Conservation (phyloP, 805 yeast genomes). For the Ogataea paraovalis region DNA sequence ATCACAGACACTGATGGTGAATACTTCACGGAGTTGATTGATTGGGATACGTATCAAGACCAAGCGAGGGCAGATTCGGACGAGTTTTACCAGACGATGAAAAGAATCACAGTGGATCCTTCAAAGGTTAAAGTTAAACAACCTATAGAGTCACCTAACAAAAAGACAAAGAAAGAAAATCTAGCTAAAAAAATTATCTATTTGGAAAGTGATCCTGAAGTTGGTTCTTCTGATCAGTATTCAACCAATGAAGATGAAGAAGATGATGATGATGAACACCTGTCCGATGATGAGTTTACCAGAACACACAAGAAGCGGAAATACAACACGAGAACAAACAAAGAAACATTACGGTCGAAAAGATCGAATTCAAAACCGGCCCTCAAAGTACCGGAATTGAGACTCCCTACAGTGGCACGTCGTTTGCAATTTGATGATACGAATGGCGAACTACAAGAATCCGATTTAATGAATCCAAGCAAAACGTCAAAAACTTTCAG, state of each 20-base stretch:
- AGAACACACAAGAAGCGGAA: constrained; percentile 1
- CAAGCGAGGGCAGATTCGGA: constrained; percentile 26
- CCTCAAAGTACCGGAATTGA: not conserved
- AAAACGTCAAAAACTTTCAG: constrained; percentile 25
- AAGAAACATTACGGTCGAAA: not conserved
- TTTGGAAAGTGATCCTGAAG: constrained; percentile 4
- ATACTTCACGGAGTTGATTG: constrained; percentile 34
- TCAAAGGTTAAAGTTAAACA: constrained; percentile 7
- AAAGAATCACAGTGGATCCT: constrained; percentile 28
- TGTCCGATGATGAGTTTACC: not conserved
- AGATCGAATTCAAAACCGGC: not conserved
- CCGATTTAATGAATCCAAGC: constrained; percentile 6
- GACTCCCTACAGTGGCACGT: constrained; percentile 15
- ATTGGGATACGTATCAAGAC: constrained; percentile 34
- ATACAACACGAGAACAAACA: not conserved
- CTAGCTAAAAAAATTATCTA: constrained; percentile 4
- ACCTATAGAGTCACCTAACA: constrained; percentile 5
- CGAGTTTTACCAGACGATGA: constrained; percentile 32
- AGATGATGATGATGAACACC: constrained; percentile 1
- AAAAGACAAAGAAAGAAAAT: constrained; percentile 15
- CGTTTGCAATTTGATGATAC: constrained; percentile 13
- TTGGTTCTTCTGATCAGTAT: not conserved
- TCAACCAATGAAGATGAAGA: constrained; percentile 2
- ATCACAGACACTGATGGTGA: constrained; percentile 37
- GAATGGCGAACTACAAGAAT: constrained; percentile 2